Percentiles rank a stretch among this genome's conserved stretches.
phyloP scores from a whole-genome alignment of 441 rosid genomes.

The Adansonia grandidieri region DNA sequence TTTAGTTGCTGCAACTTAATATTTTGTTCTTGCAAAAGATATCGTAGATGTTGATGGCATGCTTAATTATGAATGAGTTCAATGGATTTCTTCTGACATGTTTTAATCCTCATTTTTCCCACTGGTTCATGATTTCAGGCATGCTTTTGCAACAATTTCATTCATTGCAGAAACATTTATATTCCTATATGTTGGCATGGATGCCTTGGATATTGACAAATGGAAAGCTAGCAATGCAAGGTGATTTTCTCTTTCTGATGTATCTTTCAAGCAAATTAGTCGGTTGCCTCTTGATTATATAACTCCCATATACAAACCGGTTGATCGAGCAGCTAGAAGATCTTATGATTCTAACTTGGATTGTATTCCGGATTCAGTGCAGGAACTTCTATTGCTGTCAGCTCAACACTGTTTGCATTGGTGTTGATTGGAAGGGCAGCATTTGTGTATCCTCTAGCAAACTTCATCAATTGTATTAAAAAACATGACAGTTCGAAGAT shows the following conservation, averaged over 20 bases:
- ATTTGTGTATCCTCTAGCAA: slow-evolving; percentile 64
- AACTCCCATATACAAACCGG: background rate
- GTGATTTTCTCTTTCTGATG: slow-evolving; percentile 36
- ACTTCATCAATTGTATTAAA: slow-evolving; percentile 40
- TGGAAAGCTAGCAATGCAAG: slow-evolving; percentile 58
- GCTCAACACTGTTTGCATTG: slow-evolving; percentile 50
- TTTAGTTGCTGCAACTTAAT: background rate
- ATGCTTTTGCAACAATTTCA: slow-evolving; percentile 68
- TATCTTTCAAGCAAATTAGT: background rate
- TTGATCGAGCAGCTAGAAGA: background rate
- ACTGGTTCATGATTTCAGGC: slow-evolving; percentile 51
- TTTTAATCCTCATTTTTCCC: background rate
- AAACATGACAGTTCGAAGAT: slow-evolving; percentile 41
- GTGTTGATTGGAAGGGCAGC: slow-evolving; percentile 65
- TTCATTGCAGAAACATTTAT: slow-evolving; percentile 71
- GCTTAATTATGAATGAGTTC: background rate
- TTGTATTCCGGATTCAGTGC: slow-evolving; percentile 45
- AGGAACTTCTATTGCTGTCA: slow-evolving; percentile 54
- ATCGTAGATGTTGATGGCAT: background rate
- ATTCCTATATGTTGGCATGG: slow-evolving; percentile 71
- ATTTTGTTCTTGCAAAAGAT: background rate
- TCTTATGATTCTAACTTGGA: slow-evolving; percentile 27
- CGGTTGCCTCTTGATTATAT: background rate
- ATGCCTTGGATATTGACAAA: slow-evolving; percentile 59
- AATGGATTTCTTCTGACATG: background rate